A percentile compares a stretch with the other conserved stretches of the same genome.
These are phyloP conservation scores for Alternaria alternata DNA, from an alignment of 2,329 filamentous ascomycete species.

Conservation along the genomic window DNA sequence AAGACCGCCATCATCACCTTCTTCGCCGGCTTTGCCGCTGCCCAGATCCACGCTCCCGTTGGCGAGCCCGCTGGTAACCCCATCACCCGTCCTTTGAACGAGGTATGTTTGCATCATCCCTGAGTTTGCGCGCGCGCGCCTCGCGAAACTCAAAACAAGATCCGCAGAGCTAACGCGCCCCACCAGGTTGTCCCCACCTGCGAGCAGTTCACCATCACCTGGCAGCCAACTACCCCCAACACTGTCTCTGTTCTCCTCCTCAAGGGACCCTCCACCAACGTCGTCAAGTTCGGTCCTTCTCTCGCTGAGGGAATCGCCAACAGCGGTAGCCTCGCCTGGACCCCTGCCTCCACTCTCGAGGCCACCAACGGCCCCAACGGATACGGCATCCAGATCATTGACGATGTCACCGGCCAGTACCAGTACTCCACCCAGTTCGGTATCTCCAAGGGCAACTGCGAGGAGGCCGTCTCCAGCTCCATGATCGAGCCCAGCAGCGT, in stretches of 20 bases:
- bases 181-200: conserved; percentile 62
- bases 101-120: conserved; percentile 43
- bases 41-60: conserved; percentile 40
- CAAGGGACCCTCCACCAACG: conserved; percentile 65
- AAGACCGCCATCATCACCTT: conserved; percentile 56
- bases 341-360: conserved; percentile 58
- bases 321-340: conserved; percentile 65
- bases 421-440: conserved; percentile 69
- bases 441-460: conserved; percentile 57
- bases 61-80: conserved; percentile 60
- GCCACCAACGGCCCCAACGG: conserved; percentile 54
- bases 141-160: conserved; percentile 3
- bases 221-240: conserved; percentile 59
- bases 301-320: conserved; percentile 63
- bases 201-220: conserved; percentile 65
- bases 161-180: conserved; percentile 11
- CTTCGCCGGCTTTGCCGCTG: conserved; percentile 61
- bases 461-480: conserved; percentile 28
- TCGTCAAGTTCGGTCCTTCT: conserved; percentile 60
- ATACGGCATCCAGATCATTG: conserved; percentile 70
- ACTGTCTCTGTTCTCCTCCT: conserved; percentile 67
- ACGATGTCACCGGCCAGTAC: conserved; percentile 66
- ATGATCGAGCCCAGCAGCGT: conserved; percentile 15
- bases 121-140: not conserved
- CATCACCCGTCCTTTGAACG: conserved; percentile 60